phyloP scores from a whole-genome alignment of 2,329 filamentous ascomycete species.

The Aspergillus sp. region DNA sequence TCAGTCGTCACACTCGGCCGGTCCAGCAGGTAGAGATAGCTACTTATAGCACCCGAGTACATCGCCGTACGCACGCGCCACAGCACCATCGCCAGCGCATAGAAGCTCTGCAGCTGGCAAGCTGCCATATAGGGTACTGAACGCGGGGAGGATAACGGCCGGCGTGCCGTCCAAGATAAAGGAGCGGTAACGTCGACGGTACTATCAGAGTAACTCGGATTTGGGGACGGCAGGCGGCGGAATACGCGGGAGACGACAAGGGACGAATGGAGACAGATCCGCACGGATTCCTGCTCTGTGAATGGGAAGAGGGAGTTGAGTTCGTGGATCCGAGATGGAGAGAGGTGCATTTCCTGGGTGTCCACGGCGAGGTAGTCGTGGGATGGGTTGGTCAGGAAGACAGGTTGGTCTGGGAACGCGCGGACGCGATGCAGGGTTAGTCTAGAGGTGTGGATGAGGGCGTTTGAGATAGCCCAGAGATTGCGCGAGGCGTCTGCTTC shows the following conservation, averaged over 20 bases:
- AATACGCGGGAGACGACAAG: constrained; percentile 20
- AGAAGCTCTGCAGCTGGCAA: constrained; percentile 25
- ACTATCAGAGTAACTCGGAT: not conserved
- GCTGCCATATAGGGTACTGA: constrained; percentile 25
- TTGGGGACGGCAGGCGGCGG: constrained; percentile 17
- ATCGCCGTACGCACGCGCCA: constrained; percentile 19
- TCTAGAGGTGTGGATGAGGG: not conserved
- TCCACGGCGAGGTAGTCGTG: too few species aligned
- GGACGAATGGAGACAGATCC: constrained; percentile 26
- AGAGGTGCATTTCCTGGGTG: too few species aligned
- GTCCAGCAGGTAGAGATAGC: constrained; percentile 15
- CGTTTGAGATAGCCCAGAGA: not conserved
- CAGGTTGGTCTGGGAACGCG: too few species aligned
- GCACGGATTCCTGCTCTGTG: constrained; percentile 23
- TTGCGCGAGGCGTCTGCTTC: constrained; percentile 19
- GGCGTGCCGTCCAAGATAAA: too few species aligned
- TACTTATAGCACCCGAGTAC: constrained; percentile 1
- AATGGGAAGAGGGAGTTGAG: constrained; percentile 22
- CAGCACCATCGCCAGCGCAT: constrained; percentile 24
- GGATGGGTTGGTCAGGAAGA: too few species aligned
- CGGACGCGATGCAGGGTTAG: not conserved
- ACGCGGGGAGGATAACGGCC: constrained; percentile 9
- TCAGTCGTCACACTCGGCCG: constrained; percentile 21
- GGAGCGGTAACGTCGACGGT: not conserved
- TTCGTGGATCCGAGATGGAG: not conserved